These are phyloP conservation scores for Phytophthora palmivora DNA, from an alignment of 352 stramenopile species.

Conservation along the genomic window DNA sequence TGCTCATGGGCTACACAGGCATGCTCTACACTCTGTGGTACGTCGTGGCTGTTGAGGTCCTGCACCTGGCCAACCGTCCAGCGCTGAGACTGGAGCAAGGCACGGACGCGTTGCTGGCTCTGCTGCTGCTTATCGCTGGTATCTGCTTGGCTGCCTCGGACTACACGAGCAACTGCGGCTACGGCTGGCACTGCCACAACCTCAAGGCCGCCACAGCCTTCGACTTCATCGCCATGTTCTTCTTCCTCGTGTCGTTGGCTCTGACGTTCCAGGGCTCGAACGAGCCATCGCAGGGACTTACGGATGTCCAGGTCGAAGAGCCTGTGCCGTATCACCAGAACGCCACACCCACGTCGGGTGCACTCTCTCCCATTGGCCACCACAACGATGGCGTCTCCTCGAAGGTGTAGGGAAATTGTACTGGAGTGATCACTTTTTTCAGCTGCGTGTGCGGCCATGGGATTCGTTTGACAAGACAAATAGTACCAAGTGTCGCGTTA, in stretches of 20 bases:
- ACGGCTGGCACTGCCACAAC: slow-evolving; percentile 50
- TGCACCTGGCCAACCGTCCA: slow-evolving; percentile 42
- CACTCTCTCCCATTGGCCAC: slow-evolving; percentile 37
- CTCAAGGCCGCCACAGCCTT: slow-evolving; percentile 56
- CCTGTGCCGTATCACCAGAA: slow-evolving; percentile 44
- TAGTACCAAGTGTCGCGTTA: slow-evolving; percentile 7
- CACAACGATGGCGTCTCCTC: slow-evolving; percentile 21
- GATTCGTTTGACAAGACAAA: too few relatives aligned
- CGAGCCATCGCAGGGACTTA: slow-evolving; percentile 9
- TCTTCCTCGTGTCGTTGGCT: slow-evolving; percentile 50
- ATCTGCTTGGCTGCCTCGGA: slow-evolving; percentile 61
- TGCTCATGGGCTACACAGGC: slow-evolving; percentile 68
- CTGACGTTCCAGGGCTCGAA: slow-evolving; percentile 36
- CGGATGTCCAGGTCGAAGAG: slow-evolving; percentile 37
- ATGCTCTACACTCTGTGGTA: slow-evolving; percentile 69
- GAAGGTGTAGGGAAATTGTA: slow-evolving; percentile 38
- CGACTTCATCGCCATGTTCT: slow-evolving; percentile 61
- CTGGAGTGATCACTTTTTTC: too few relatives aligned
- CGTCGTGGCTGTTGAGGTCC: slow-evolving; percentile 56
- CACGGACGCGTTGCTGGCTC: slow-evolving; percentile 43
- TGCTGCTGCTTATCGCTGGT: slow-evolving; percentile 59
- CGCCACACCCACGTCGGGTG: slow-evolving; percentile 33
- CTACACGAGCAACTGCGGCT: slow-evolving; percentile 53
- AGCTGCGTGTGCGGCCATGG: background rate
- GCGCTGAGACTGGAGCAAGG: slow-evolving; percentile 34